A percentile compares a stretch with the other conserved stretches of the same genome.
These are phyloP conservation scores for Schwanniomyces etchellsii DNA, from an alignment of 1,139 yeast species.

Conservation along the genomic window DNA sequence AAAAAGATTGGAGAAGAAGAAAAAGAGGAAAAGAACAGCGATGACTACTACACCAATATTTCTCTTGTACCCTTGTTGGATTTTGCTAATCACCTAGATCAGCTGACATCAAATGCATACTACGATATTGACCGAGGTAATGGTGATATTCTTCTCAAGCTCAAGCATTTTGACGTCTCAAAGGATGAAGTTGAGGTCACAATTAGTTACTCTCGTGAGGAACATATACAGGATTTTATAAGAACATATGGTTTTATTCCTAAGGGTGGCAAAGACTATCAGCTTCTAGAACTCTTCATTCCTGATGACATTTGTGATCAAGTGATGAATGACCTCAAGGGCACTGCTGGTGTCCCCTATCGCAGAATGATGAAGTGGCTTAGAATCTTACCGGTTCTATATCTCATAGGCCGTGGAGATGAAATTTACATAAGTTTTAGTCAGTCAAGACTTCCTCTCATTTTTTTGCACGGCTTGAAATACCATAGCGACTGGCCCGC, in stretches of 20 bases:
- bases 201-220: slow-evolving; percentile 45
- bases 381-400: slow-evolving; percentile 19
- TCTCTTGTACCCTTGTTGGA: slow-evolving; percentile 64
- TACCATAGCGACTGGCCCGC: slow-evolving; percentile 13
- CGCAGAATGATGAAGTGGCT: slow-evolving; percentile 19
- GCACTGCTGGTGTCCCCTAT: slow-evolving; percentile 4
- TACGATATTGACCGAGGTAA: slow-evolving; percentile 54
- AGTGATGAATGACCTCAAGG: slow-evolving; percentile 2
- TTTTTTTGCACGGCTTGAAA: slow-evolving; percentile 10
- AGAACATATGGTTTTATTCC: slow-evolving; percentile 59
- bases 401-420: slow-evolving; percentile 10
- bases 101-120: slow-evolving; percentile 39
- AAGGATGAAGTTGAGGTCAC: slow-evolving; percentile 21
- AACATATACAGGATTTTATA: slow-evolving; percentile 42
- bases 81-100: slow-evolving; percentile 51
- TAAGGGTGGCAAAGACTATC: slow-evolving; percentile 7
- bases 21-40: too few relatives aligned
- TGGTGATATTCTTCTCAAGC: slow-evolving; percentile 37
- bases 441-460: slow-evolving; percentile 11
- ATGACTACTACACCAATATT: slow-evolving; percentile 45
- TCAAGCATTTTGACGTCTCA: slow-evolving; percentile 7
- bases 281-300: slow-evolving; percentile 10
- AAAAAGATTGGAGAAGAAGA: slow-evolving; percentile 10
- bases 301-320: background rate
- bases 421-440: slow-evolving; percentile 15